Evolutionary conservation across 2,329 filamentous ascomycete species (phyloP).

Genomic region (Aspergillus aculeatus): DNA sequence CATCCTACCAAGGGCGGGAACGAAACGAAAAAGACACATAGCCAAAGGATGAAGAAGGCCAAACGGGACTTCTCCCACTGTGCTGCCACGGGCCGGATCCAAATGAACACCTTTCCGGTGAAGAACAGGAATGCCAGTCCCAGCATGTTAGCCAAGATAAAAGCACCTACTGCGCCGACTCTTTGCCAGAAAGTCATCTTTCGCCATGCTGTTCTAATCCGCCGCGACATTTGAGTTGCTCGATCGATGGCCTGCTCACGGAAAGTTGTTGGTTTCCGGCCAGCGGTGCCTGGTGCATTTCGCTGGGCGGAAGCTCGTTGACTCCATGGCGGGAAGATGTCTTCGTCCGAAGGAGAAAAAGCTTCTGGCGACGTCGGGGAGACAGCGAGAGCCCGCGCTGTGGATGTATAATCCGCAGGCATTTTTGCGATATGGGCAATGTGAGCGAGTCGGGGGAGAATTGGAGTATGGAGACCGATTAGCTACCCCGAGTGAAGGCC

Average conservation of each 20-base stretch:
- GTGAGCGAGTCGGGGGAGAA: slow-evolving; percentile 6
- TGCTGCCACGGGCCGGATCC: slow-evolving; percentile 69
- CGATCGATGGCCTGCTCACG: slow-evolving; percentile 42
- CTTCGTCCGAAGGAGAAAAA: slow-evolving; percentile 47
- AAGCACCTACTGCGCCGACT: slow-evolving; percentile 54
- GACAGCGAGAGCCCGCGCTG: slow-evolving; percentile 54
- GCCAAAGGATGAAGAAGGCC: slow-evolving; percentile 74
- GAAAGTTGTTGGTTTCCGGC: slow-evolving; percentile 30
- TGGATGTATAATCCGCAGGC: slow-evolving; percentile 52
- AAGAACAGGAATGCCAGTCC: slow-evolving; percentile 71
- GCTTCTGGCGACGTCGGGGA: slow-evolving; percentile 46
- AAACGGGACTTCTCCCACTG: slow-evolving; percentile 71
- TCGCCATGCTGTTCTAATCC: slow-evolving; percentile 35
- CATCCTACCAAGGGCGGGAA: slow-evolving; percentile 90
- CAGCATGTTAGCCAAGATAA: slow-evolving; percentile 54
- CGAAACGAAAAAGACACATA: slow-evolving; percentile 70
- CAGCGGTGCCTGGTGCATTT: slow-evolving; percentile 39
- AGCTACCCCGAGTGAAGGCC: not conserved
- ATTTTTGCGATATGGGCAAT: slow-evolving; percentile 23
- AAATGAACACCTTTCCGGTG: slow-evolving; percentile 75
- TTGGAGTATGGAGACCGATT: not conserved
- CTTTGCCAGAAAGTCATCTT: slow-evolving; percentile 58
- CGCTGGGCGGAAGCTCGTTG: slow-evolving; percentile 44
- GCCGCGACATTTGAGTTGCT: slow-evolving; percentile 35
- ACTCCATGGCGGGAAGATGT: slow-evolving; percentile 53